Conservation (phyloP, 179 eudicot species). For the Silene vulgaris region DNA sequence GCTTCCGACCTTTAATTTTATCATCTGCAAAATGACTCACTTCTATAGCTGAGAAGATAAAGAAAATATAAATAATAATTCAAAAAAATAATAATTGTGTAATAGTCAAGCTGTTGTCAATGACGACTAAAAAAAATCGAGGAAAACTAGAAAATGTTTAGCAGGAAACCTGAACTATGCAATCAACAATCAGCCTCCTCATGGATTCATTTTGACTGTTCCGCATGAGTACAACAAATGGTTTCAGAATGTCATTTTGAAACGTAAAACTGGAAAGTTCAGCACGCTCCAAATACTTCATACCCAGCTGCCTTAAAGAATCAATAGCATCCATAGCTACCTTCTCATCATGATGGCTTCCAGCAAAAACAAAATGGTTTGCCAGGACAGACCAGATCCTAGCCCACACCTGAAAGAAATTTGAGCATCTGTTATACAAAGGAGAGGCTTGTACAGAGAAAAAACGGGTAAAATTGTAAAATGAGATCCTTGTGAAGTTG, state of each 20-base stretch:
- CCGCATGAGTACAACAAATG: conserved; percentile 92
- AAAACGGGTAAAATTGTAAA: neutral
- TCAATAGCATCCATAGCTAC: conserved; percentile 98
- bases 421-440: conserved; percentile 9
- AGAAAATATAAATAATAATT: no score
- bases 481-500: neutral
- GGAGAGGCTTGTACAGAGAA: neutral
- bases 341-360: conserved; percentile 97
- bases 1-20: conserved; percentile 93
- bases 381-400: conserved; percentile 96
- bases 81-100: neutral
- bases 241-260: conserved; percentile 94
- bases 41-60: neutral
- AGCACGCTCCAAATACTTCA: conserved; percentile 93
- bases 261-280: conserved; percentile 88
- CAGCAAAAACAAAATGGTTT: conserved; percentile 90
- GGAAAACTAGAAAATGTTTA: conserved; percentile 3
- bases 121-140: neutral
- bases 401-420: conserved; percentile 84
- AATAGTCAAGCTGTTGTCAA: neutral
- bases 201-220: conserved; percentile 79
- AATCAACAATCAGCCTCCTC: conserved; percentile 89
- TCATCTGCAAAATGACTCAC: conserved; percentile 53
- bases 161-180: conserved; percentile 76
- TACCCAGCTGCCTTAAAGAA: conserved; percentile 92